phyloP scores from a whole-genome alignment of 1,139 yeast species.

The Wickerhamomyces sp. region DNA sequence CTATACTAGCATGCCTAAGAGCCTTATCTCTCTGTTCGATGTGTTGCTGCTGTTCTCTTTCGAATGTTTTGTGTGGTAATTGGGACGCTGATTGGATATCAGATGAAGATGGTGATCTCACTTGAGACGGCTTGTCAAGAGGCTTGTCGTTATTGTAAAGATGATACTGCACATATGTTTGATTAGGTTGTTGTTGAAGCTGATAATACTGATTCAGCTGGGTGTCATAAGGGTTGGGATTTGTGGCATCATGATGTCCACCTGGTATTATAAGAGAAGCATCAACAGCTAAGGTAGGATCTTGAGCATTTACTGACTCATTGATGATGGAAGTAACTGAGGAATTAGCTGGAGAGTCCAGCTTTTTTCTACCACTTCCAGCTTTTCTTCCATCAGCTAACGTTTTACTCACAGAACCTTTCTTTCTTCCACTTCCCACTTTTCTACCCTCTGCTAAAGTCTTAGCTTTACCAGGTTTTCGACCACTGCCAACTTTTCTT shows the following conservation, averaged over 20 bases:
- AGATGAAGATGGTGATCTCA: background rate
- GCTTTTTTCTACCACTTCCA: slow-evolving; percentile 23
- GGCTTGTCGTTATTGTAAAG: background rate
- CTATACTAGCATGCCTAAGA: background rate
- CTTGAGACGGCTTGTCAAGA: background rate
- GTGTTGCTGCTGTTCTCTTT: background rate
- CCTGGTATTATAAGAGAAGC: background rate
- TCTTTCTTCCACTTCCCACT: slow-evolving; percentile 35
- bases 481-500: slow-evolving; percentile 35
- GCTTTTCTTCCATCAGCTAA: slow-evolving; percentile 22
- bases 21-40: background rate
- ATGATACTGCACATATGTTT: background rate
- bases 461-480: slow-evolving; percentile 36
- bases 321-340: background rate
- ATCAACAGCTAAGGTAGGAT: background rate
- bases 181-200: background rate
- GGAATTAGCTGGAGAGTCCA: background rate
- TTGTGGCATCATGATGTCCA: background rate
- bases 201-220: background rate
- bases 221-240: background rate
- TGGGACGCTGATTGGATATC: background rate
- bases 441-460: slow-evolving; percentile 36
- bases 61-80: background rate
- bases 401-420: slow-evolving; percentile 23
- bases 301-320: background rate